A percentile compares a stretch with the other conserved stretches of the same genome.
Evolutionary conservation across 306 rosid genomes (phyloP).

Genomic region (Morella rubra): DNA sequence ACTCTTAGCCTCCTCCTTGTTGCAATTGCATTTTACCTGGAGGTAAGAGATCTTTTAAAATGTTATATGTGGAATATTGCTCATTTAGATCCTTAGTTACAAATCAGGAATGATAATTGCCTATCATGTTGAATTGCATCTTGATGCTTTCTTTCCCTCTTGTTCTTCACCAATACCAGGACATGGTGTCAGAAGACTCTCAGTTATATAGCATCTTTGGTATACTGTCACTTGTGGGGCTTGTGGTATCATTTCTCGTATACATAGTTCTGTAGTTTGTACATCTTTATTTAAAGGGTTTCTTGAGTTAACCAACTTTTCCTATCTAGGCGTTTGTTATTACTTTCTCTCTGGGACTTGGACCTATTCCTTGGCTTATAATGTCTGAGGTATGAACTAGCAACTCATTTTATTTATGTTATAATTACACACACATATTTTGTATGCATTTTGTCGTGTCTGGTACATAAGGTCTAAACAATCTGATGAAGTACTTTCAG

Average conservation of each 20-base stretch:
- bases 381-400: slow-evolving; percentile 74
- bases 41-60: slow-evolving; percentile 43
- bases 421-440: too few species aligned
- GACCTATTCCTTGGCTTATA: slow-evolving; percentile 90
- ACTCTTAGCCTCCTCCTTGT: slow-evolving; percentile 68
- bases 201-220: slow-evolving; percentile 42
- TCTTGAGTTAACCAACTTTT: slow-evolving; percentile 17
- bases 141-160: slow-evolving; percentile 18
- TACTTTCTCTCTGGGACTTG: slow-evolving; percentile 75
- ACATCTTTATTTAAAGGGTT: slow-evolving; percentile 2
- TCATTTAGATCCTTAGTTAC: neutral
- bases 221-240: slow-evolving; percentile 60
- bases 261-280: slow-evolving; percentile 3
- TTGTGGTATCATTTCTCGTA: slow-evolving; percentile 54
- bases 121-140: neutral
- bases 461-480: neutral
- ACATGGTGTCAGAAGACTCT: slow-evolving; percentile 39
- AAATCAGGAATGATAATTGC: neutral
- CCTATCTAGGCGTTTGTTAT: slow-evolving; percentile 51
- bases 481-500: neutral
- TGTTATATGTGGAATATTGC: neutral
- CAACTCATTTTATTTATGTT: neutral
- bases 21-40: slow-evolving; percentile 58
- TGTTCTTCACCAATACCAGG: slow-evolving; percentile 39
- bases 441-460: neutral